Base-by-base conservation (phyloP, 805 yeast genomes). In the Isabelozyma pseudorhagii region DNA sequence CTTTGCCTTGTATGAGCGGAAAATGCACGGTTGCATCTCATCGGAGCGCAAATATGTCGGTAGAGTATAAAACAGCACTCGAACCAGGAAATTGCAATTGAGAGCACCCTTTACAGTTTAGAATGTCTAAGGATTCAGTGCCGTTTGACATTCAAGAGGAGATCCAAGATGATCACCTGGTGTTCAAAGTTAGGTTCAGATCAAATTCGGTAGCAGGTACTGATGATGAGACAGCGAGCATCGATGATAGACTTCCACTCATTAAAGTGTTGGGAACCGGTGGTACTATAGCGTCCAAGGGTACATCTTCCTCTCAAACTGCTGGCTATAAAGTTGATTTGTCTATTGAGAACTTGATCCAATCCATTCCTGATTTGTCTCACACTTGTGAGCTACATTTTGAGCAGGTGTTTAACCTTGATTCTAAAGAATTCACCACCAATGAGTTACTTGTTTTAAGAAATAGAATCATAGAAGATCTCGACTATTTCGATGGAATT, bases 381-480 rank as follows among this genome's bases (percentile, higher is more conserved):
- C 60, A 66, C 9, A 72, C 80, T 6, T 83, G 87, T 57, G 78
- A 76, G 51, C 69, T 83, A 50, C 81, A 79, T 54, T 83, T 81
- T 60, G 87, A 82, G 63, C 88, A 84, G 57, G 71, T 84, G 40
- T 75, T 81, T 54, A 84, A 84, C 56, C 66, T 83, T 14, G 88
- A 83, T 54, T 83, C 87, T 3, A 81, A 80, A 51, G 83, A 81
- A 50, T 72, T 83, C 29, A 74, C 79, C 39, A 74, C 78, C 43
- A 55, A 58, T 1, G 77, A 80, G 40, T 65, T 83, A 48, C 57
- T 74, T 47, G 66, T 68, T 44, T 71, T 83, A 44, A 74, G 80
- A 51, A 62, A 68, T 42, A 77, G 78, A 49, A 72, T 83, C 15
- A 63, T 74, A 10, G 70, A 71, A 21, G 77, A 78, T 31, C 60